Base-by-base conservation (phyloP, 2,329 filamentous ascomycete species). In the Colletotrichum sp. region DNA sequence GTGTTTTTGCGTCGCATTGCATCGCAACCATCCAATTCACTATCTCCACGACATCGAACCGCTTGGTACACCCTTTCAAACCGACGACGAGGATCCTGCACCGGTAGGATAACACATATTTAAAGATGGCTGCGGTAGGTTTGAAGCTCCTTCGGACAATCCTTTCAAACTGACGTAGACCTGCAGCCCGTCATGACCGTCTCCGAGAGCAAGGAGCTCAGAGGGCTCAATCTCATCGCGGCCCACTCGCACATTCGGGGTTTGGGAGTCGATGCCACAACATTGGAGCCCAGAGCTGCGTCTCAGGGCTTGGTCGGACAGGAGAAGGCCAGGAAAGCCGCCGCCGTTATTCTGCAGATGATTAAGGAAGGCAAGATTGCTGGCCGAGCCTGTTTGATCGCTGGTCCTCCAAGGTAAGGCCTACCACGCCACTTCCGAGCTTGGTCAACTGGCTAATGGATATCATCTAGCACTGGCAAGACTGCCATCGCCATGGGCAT, bases 281-380 rank as follows among this genome's bases (percentile, higher is more conserved):
- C 95, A 8, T 90, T 99, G 79, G 96, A 98, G 82, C 96, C 97
- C 25, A 93, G 96, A 76, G 86, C 91, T 32, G 91, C 94, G 64
- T 98, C 96, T 16, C 97, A 99, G 85, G 97, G 97, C 44, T 92
- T 99, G 7, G 96, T 99, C 11, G 97, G 97, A 61, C 97, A 99
- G 87, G 94, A 98, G 82, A 98, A 98, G 89, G 97, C 97, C 72
- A 93, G 97, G 76, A 98, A 98, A 86, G 97, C 97, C 12, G 97
- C 97, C 5, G 97, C 96, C 2, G 94, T 99, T 65, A 98, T 99
- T 81, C 88, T 99, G 77, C 96, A 98, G 88, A 99, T 99, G 97
- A 98, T 98, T 81, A 98, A 98, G 87, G 96, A 98, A 83, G 96
- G 96, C 82, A 98, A 98, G 89, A 98, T 99, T 87, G 97, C 97